A percentile compares a stretch with the other conserved stretches of the same genome.
Evolutionary conservation across 2,329 filamentous ascomycete genomes (phyloP).

Genomic region (Fusarium lyarnte): DNA sequence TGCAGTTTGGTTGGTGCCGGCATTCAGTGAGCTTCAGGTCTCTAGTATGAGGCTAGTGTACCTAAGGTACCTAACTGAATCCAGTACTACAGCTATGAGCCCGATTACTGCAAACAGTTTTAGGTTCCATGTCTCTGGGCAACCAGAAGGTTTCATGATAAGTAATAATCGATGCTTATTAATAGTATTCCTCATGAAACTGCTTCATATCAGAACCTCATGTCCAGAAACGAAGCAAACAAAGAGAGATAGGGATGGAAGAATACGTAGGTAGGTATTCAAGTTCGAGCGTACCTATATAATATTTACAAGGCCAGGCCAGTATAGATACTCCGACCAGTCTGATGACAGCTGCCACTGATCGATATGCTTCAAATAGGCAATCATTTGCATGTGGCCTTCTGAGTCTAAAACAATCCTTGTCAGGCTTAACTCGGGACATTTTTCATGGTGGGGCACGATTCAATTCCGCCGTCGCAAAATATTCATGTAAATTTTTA

Average conservation of each 20-base stretch:
- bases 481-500: conserved; percentile 37
- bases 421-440: conserved; percentile 11
- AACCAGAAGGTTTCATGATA: not conserved
- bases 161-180: not conserved
- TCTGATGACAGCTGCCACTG: not conserved
- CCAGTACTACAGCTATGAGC: not conserved
- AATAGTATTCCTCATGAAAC: not conserved
- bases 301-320: not conserved
- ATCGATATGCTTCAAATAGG: not conserved
- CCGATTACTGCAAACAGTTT: not conserved
- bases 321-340: not conserved
- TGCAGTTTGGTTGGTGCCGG: conserved; percentile 11
- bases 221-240: not conserved
- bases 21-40: conserved; percentile 2
- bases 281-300: not conserved
- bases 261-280: too few relatives aligned
- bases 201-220: not conserved
- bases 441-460: conserved; percentile 38
- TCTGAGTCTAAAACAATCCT: conserved; percentile 12
- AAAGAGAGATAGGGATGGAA: not conserved
- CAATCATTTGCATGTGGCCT: not conserved
- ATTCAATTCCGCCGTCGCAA: conserved; percentile 23
- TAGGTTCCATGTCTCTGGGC: not conserved
- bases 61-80: not conserved
- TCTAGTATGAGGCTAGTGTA: too few relatives aligned